Evolutionary conservation across 306 rosid genomes (phyloP).

Genomic region (Styphnolobium japonicum): DNA sequence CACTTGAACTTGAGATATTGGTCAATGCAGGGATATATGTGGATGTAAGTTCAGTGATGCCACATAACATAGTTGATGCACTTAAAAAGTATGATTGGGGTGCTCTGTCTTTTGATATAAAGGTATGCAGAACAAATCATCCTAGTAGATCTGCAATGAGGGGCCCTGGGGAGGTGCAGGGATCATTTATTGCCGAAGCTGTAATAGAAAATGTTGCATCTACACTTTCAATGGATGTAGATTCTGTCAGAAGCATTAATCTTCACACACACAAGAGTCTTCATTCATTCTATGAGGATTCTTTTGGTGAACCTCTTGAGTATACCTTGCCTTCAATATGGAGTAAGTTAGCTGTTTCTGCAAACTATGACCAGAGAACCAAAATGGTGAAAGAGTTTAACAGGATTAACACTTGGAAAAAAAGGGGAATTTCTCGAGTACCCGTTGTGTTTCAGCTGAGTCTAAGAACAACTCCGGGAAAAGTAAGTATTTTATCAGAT

Average conservation of each 20-base stretch:
- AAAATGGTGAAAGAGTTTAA: slow-evolving; percentile 63
- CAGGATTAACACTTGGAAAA: slow-evolving; percentile 60
- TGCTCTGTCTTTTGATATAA: slow-evolving; percentile 72
- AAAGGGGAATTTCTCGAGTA: slow-evolving; percentile 81
- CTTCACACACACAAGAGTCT: slow-evolving; percentile 76
- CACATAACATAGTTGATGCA: slow-evolving; percentile 40
- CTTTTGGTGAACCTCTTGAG: slow-evolving; percentile 65
- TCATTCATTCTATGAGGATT: slow-evolving; percentile 41
- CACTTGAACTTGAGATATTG: slow-evolving; percentile 68
- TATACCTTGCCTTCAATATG: slow-evolving; percentile 82
- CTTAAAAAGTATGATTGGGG: slow-evolving; percentile 95
- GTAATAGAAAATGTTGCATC: slow-evolving; percentile 83
- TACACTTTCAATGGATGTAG: slow-evolving; percentile 65
- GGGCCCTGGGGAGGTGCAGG: slow-evolving; percentile 87
- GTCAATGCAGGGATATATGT: slow-evolving; percentile 68
- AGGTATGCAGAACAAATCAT: slow-evolving; percentile 82
- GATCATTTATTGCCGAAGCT: slow-evolving; percentile 88
- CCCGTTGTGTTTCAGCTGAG: slow-evolving; percentile 48
- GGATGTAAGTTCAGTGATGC: slow-evolving; percentile 68
- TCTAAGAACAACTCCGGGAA: slow-evolving; percentile 74
- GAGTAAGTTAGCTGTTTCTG: slow-evolving; percentile 61
- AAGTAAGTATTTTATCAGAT: slow-evolving; percentile 69
- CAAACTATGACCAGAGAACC: slow-evolving; percentile 54
- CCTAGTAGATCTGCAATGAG: slow-evolving; percentile 90
- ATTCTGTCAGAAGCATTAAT: slow-evolving; percentile 68